Evolutionary conservation across 164 flowering plant species (phyloP).

Genomic region (Litsea cubeba): DNA sequence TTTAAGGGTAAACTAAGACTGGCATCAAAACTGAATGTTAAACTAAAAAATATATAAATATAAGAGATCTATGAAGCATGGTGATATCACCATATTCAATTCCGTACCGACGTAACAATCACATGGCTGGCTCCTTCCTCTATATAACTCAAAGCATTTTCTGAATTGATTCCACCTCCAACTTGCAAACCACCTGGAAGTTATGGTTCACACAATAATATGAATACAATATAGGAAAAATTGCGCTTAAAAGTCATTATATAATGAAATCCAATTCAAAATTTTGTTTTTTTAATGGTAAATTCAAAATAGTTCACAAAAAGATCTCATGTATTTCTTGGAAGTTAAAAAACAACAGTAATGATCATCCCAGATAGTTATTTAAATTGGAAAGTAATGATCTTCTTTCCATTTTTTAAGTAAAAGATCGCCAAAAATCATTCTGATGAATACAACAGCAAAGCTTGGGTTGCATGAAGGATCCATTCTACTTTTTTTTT

Average conservation of each 20-base stretch:
- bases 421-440: no score
- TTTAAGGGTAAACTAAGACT: neutral
- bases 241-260: conserved; percentile 25
- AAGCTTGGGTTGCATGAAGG: no score
- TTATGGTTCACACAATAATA: conserved; percentile 30
- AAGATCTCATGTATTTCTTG: neutral
- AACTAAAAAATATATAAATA: neutral
- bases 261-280: conserved; percentile 3
- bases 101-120: conserved; percentile 87
- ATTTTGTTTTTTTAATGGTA: neutral
- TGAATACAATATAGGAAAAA: conserved; percentile 42
- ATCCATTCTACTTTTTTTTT: no score
- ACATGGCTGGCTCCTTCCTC: conserved; percentile 98
- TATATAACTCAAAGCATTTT: conserved; percentile 64
- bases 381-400: no score
- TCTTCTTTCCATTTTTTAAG: no score
- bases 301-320: neutral
- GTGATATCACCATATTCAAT: neutral
- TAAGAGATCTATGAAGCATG: neutral
- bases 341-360: no score
- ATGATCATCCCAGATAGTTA: no score
- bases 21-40: neutral
- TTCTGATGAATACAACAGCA: no score
- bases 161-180: conserved; percentile 85
- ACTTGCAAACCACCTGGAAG: conserved; percentile 87